Evolutionary conservation across 2,329 filamentous ascomycete genomes (phyloP).

Genomic region (Cordyceps pruinosa): DNA sequence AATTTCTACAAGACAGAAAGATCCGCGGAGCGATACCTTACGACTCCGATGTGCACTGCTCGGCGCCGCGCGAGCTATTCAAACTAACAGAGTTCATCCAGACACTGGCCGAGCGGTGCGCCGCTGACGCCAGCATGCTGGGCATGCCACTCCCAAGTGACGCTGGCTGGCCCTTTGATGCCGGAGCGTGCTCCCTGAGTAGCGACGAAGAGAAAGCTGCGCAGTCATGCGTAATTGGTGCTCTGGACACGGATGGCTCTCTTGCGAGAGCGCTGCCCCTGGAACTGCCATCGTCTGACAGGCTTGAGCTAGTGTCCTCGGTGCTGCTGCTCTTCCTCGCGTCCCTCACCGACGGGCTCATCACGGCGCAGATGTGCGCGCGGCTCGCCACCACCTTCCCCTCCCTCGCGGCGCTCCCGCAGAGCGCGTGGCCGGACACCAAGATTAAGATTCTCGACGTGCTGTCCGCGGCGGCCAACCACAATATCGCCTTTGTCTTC

Average conservation of each 20-base stretch:
- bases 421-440: constrained; percentile 31
- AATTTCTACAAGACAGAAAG: constrained; percentile 32
- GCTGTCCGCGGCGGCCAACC: constrained; percentile 62
- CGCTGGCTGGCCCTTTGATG: constrained; percentile 55
- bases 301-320: constrained; percentile 68
- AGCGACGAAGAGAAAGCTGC: constrained; percentile 21
- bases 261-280: constrained; percentile 56
- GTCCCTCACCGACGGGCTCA: constrained; percentile 71
- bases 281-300: constrained; percentile 56
- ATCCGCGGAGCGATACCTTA: constrained; percentile 46
- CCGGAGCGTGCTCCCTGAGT: constrained; percentile 27
- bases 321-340: constrained; percentile 67
- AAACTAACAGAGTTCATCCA: constrained; percentile 76
- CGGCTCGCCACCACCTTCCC: constrained; percentile 56
- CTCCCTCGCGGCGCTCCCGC: constrained; percentile 22
- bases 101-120: constrained; percentile 46
- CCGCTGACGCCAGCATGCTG: constrained; percentile 57
- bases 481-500: constrained; percentile 87
- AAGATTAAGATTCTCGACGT: constrained; percentile 61
- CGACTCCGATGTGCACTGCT: constrained; percentile 58
- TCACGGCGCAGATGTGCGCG: constrained; percentile 64
- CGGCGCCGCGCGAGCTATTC: constrained; percentile 83
- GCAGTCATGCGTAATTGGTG: constrained; percentile 45
- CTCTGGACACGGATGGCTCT: constrained; percentile 63
- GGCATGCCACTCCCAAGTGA: constrained; percentile 46